Percentiles rank a stretch among this genome's conserved stretches.
These are phyloP conservation scores for Onygena corvina DNA, from an alignment of 2,329 filamentous ascomycete species.

Conservation along the genomic window DNA sequence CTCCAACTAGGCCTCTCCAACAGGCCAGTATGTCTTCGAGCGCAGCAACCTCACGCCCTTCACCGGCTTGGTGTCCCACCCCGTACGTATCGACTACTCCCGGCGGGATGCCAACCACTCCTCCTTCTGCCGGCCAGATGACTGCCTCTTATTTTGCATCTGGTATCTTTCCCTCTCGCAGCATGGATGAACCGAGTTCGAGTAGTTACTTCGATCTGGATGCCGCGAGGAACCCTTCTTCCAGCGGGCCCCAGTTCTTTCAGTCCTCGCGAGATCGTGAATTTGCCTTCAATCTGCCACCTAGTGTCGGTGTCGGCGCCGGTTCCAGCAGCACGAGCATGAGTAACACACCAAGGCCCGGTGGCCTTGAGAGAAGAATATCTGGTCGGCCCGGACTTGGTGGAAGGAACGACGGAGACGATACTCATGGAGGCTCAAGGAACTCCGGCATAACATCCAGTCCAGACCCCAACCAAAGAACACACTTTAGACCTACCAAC, in stretches of 20 bases:
- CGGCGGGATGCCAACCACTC: constrained; percentile 36
- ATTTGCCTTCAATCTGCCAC: neutral
- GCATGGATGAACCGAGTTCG: constrained; percentile 8
- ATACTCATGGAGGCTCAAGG: neutral
- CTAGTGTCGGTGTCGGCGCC: neutral
- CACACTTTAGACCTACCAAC: neutral
- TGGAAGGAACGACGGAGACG: neutral
- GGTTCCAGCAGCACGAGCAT: neutral
- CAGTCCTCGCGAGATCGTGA: neutral
- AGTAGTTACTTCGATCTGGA: constrained; percentile 13
- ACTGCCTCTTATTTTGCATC: constrained; percentile 36
- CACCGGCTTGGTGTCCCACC: constrained; percentile 18
- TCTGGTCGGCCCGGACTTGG: neutral
- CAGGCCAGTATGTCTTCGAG: constrained; percentile 21
- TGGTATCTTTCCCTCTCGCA: neutral
- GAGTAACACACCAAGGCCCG: neutral
- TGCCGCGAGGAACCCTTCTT: neutral
- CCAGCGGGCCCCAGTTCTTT: neutral
- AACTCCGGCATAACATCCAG: neutral
- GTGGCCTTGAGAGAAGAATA: neutral
- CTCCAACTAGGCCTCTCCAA: no score
- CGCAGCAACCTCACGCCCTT: constrained; percentile 19
- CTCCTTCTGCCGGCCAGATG: constrained; percentile 45
- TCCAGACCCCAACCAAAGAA: neutral
- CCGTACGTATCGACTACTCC: constrained; percentile 35